These are phyloP conservation scores for Hypomyces rosellus DNA, from an alignment of 2,329 filamentous ascomycete genomes.

Conservation along the genomic window DNA sequence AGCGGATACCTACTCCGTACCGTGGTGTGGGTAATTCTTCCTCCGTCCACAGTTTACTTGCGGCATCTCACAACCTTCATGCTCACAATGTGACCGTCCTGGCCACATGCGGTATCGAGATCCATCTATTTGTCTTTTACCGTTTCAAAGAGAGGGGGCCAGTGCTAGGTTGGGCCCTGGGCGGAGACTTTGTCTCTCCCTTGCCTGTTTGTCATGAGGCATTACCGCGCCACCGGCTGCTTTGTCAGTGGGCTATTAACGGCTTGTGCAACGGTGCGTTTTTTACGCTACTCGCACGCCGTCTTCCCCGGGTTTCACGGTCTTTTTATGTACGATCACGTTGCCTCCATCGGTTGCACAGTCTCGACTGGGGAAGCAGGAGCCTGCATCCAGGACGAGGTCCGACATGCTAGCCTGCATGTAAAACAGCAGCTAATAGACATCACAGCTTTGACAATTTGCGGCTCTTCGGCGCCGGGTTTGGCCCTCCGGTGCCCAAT, in stretches of 20 bases:
- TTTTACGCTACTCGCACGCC: neutral
- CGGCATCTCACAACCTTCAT: neutral
- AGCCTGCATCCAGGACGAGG: neutral
- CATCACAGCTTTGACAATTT: conserved; percentile 8
- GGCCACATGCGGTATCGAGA: neutral
- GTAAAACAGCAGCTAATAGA: conserved; percentile 3
- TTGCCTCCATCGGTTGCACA: conserved; percentile 2
- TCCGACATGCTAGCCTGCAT: neutral
- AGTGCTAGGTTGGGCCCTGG: neutral
- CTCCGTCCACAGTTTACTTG: no score
- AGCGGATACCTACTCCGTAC: neutral
- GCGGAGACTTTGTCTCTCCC: neutral
- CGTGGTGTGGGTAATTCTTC: no score
- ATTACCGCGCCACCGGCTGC: neutral
- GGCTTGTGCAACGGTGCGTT: neutral
- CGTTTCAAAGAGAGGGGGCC: neutral
- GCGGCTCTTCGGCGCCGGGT: conserved; percentile 7
- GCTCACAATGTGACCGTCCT: neutral
- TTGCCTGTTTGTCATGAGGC: neutral
- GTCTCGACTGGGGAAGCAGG: neutral
- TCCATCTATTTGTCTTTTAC: neutral
- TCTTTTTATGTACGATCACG: conserved; percentile 4
- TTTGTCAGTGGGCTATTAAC: neutral
- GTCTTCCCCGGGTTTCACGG: neutral
- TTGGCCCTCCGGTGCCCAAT: neutral